Conservation (phyloP, 768 basidiomycete genomes). For the Mycena galericulata region DNA sequence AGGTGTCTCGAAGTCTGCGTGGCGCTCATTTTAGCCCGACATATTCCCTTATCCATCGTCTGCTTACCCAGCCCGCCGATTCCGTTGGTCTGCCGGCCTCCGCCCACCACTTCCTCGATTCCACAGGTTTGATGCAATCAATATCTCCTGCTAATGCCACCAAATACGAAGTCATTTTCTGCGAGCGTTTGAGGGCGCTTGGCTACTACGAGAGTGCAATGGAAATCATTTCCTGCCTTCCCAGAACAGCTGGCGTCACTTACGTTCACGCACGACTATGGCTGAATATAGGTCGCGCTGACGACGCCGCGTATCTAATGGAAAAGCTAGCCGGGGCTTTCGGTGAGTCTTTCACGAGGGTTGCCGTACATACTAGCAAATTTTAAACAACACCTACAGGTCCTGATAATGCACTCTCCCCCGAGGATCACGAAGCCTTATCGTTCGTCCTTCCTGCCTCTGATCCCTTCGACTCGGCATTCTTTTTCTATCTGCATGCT, state of each 20-base stretch:
- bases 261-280: conserved; percentile 80
- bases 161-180: conserved; percentile 77
- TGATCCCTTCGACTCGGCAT: conserved; percentile 68
- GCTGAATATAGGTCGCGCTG: conserved; percentile 73
- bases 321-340: conserved; percentile 83
- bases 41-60: conserved; percentile 72
- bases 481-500: conserved; percentile 83
- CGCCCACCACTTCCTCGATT: conserved; percentile 79
- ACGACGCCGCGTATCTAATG: conserved; percentile 79
- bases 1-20: conserved; percentile 64
- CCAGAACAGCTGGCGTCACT: conserved; percentile 78
- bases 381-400: conserved; percentile 48
- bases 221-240: conserved; percentile 82
- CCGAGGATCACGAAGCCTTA: conserved; percentile 75
- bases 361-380: conserved; percentile 16
- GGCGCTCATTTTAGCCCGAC: conserved; percentile 60
- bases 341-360: conserved; percentile 59
- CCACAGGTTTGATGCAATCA: conserved; percentile 74
- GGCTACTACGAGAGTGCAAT: conserved; percentile 71
- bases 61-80: conserved; percentile 66
- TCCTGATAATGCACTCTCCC: conserved; percentile 60
- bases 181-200: conserved; percentile 72
- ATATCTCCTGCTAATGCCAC: conserved; percentile 76
- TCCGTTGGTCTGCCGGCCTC: conserved; percentile 64
- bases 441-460: conserved; percentile 69